Evolutionary conservation across 1,139 yeast species (phyloP), one percentile per base, ranked within the genome.

Genomic region (Lodderomyces beijingensis): DNA sequence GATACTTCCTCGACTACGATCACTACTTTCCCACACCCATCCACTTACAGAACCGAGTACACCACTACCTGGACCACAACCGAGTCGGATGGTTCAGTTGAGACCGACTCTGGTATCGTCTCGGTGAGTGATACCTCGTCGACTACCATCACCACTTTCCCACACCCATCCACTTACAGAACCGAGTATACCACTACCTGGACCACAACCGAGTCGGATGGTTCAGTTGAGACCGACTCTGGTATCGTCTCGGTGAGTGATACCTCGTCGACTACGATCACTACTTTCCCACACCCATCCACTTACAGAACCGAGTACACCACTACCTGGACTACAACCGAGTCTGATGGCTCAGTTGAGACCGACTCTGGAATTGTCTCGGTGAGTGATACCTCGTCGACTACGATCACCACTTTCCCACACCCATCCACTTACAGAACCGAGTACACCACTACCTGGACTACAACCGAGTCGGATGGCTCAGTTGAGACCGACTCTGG

Each of bases 11-110:
- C 25, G n/a, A 33, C 32, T 16, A 33, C 36, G 10, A n/a, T 33
- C 8, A 25, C 30, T 16, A 33, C 36, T 4, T 29, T 29, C 22
- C 24, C 30, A 20, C 27, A 11, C 7, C n/a, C 21, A 16, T 25
- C 9, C 3, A 10, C 21, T 19, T 14, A 5, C 16, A 7, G 14
- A 15, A 38, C 46, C 26, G 41, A 39, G 14, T 43, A 35, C 39
- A 44, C 46, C 11, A 48, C 51, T 14, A 47, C 51, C 6, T 42
- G 40, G 38, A 33, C 42, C 10, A 43, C 51, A 14, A 49, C 53
- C 8, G 31, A 34, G 12, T n/a, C 42, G 9, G 45, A 42, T 37
- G 53, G 53, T 9, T 31, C 38, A 7, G 34, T 39, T 23, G 27
- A 32, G 7, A 47, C 52, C 23, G 41, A 34, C 3, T 36, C 42